Conservation (phyloP, 1,139 yeast genomes). For the Geotrichum reessii region DNA sequence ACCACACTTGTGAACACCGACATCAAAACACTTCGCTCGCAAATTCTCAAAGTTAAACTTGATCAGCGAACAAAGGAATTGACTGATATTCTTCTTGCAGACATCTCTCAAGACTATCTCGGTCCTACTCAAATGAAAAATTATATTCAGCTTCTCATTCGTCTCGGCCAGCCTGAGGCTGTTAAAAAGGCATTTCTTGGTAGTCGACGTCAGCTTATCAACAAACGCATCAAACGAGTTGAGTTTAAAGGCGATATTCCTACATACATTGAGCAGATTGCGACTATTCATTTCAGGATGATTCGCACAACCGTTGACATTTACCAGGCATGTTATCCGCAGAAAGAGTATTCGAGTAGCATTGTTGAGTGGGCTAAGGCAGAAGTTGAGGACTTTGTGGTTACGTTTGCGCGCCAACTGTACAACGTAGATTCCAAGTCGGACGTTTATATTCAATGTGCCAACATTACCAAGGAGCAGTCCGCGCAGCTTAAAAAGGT, state of each 20-base stretch:
- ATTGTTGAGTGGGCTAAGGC: constrained; percentile 66
- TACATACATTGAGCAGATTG: constrained; percentile 52
- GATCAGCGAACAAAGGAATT: constrained; percentile 31
- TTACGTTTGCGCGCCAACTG: constrained; percentile 59
- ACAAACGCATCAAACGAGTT: constrained; percentile 43
- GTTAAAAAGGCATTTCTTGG: constrained; percentile 47
- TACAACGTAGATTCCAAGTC: constrained; percentile 54
- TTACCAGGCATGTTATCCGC: constrained; percentile 42
- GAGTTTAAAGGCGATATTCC: constrained; percentile 52
- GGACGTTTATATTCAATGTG: constrained; percentile 47
- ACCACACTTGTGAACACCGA: constrained; percentile 10
- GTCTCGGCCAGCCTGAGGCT: constrained; percentile 41
- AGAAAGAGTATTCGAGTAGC: constrained; percentile 35
- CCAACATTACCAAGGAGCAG: constrained; percentile 52
- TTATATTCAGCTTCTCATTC: constrained; percentile 39
- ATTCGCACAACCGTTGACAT: constrained; percentile 46
- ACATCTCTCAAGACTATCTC: constrained; percentile 36
- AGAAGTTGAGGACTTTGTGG: constrained; percentile 57
- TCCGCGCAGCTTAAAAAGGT: constrained; percentile 55
- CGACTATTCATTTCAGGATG: constrained; percentile 55
- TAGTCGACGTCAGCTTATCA: constrained; percentile 44
- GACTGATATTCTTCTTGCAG: constrained; percentile 29
- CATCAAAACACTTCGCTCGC: constrained; percentile 17
- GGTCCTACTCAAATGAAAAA: constrained; percentile 31
- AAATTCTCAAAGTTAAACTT: constrained; percentile 27